Evolutionary conservation across 1,284 basidiomycete genomes (phyloP), one percentile per base, ranked within the genome.

Genomic region (Ceratobasidium sp.): DNA sequence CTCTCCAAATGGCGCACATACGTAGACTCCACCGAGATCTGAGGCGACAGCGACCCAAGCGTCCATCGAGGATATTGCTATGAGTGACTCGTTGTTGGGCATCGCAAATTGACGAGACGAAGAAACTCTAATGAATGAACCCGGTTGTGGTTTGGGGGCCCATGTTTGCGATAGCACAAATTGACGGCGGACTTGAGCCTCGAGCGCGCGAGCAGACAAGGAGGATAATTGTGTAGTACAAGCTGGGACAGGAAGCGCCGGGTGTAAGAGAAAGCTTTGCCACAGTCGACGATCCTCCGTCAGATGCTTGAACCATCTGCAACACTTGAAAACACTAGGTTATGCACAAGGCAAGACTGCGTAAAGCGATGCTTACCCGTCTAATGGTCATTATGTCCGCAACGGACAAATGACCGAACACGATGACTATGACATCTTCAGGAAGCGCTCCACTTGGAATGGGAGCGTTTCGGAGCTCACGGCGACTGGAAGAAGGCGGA

Each of bases 1-100:
- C 25, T 15, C 22, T 15, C 50, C 50, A 43, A 65, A 65, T 7
- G 62, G 62, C 7, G 62, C 50, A 27, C 62, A 65, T 5, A 65
- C 49, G 38, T 65, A 65, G 5, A 65, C 38, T 2, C 62, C 62
- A 15, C 62, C 62, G 20, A 65, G 20, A 22, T 65, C 62, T n/a
- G 62, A 53, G 32, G 62, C 62, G 43, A 65, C 62, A 42, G 62
- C 62, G 22, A 65, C 62, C 62, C 62, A 65, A 3, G 49, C 38
- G 27, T 65, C 50, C 62, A 65, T 65, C n/a, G 62, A 65, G 8
- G 62, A 38, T 50, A 65, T 65, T 25, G 62, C 62, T 17, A 50
- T 54, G 35, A 65, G 62, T 6, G 50, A 65, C 35, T 65, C 62
- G 25, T 65, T 65, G 50, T 65, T 52, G 6, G 62, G 62, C 62